A percentile compares a stretch with the other conserved stretches of the same genome.
phyloP scores from a whole-genome alignment of 2,329 filamentous ascomycete species.

The Aspergillus melleus region DNA sequence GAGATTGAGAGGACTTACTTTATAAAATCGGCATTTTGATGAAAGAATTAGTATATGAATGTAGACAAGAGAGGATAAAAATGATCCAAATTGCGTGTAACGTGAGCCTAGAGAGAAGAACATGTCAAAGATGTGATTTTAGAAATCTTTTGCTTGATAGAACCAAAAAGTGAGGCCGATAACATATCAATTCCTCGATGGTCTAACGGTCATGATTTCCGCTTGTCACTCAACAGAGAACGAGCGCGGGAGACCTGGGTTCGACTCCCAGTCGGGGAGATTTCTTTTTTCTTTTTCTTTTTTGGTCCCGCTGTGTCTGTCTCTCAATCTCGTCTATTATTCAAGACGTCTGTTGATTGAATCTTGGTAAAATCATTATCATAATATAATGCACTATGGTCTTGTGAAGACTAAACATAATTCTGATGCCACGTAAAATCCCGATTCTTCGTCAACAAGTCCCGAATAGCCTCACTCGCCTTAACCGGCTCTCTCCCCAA shows the following conservation, averaged over 20 bases:
- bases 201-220: constrained; percentile 17
- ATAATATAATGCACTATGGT: too few species aligned
- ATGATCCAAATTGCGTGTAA: constrained; percentile 68
- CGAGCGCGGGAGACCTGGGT: constrained; percentile 15
- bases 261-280: constrained; percentile 13
- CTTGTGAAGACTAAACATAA: constrained; percentile 33
- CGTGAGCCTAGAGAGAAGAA: constrained; percentile 53
- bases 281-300: constrained; percentile 1
- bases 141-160: too few species aligned
- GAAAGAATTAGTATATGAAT: background rate
- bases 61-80: constrained; percentile 5
- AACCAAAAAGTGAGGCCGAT: background rate
- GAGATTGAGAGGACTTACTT: constrained; percentile 20
- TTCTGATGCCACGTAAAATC: constrained; percentile 50
- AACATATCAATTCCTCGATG: constrained; percentile 19
- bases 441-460: constrained; percentile 29
- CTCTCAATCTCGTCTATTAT: too few species aligned
- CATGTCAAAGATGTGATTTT: too few species aligned
- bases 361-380: too few species aligned
- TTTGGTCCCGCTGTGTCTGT: background rate
- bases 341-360: too few species aligned
- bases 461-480: constrained; percentile 37
- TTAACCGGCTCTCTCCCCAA: constrained; percentile 46
- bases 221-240: constrained; percentile 11
- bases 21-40: constrained; percentile 21